Conservation (phyloP, 2,329 filamentous ascomycete genomes). For the Metarhizium brunneum region DNA sequence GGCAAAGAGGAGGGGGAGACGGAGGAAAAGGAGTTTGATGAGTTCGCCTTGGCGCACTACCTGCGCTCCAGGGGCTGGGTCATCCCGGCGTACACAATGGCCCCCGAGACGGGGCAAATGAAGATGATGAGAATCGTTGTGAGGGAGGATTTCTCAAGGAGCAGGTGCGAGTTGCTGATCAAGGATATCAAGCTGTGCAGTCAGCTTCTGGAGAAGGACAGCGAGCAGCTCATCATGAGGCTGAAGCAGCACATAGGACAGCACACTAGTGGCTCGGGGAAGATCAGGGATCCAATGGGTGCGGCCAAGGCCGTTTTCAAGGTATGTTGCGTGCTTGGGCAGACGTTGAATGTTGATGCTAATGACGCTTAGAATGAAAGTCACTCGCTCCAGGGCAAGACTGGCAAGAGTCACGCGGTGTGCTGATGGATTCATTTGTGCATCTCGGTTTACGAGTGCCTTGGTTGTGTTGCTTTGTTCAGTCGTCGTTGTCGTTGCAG, state of each 20-base stretch:
- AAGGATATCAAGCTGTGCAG: constrained; percentile 66
- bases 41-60: constrained; percentile 75
- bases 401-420: constrained; percentile 79
- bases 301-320: constrained; percentile 43
- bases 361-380: constrained; percentile 51
- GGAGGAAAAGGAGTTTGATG: constrained; percentile 55
- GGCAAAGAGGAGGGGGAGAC: constrained; percentile 38
- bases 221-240: constrained; percentile 50
- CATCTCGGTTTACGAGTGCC: neutral
- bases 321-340: constrained; percentile 24
- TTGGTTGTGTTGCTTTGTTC: neutral
- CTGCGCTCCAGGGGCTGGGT: constrained; percentile 85
- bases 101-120: constrained; percentile 70
- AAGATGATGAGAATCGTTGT: constrained; percentile 92
- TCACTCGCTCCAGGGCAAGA: constrained; percentile 83
- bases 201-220: constrained; percentile 62
- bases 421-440: constrained; percentile 44
- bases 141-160: constrained; percentile 81
- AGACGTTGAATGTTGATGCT: neutral
- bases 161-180: constrained; percentile 70
- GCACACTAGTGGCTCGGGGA: neutral
- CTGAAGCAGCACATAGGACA: constrained; percentile 12
- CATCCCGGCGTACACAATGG: constrained; percentile 95
- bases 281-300: constrained; percentile 41
- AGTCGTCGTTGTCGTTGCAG: neutral